phyloP scores from a whole-genome alignment of 176 grass and related monocot species.

The Metroxylon sagu region DNA sequence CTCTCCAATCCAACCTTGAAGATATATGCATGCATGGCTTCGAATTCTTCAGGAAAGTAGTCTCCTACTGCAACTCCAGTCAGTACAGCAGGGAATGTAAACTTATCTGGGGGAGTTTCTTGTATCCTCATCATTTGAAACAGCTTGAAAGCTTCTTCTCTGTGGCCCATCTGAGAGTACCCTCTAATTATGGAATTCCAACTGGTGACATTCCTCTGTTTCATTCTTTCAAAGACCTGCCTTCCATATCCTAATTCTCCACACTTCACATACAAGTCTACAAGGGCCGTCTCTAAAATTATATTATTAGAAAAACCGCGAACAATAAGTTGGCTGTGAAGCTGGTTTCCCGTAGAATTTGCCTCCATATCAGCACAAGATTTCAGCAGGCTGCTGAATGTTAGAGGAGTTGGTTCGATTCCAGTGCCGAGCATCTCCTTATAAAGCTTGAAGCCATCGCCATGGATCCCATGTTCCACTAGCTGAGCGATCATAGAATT shows the following conservation, averaged over 20 bases:
- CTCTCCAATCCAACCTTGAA: slow-evolving; percentile 31
- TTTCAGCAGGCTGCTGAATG: slow-evolving; percentile 8
- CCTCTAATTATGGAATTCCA: slow-evolving; percentile 39
- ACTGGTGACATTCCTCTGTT: slow-evolving; percentile 11
- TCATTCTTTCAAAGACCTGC: slow-evolving; percentile 28
- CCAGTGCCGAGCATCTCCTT: not conserved
- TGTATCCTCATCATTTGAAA: slow-evolving; percentile 27
- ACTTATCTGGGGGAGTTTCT: slow-evolving; percentile 20
- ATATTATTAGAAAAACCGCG: not conserved
- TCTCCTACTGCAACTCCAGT: slow-evolving; percentile 7
- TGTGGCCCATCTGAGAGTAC: slow-evolving; percentile 19
- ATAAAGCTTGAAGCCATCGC: not conserved
- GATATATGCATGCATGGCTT: slow-evolving; percentile 20
- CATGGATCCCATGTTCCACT: not conserved
- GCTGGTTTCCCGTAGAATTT: not conserved
- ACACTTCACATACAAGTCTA: not conserved
- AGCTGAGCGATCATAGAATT: slow-evolving; percentile 4
- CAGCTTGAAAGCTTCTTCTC: slow-evolving; percentile 16
- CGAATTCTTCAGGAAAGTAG: not conserved
- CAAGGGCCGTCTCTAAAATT: not conserved
- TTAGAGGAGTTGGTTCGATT: slow-evolving; percentile 1
- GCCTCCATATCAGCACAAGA: not conserved
- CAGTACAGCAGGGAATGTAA: slow-evolving; percentile 32
- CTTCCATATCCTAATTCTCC: not conserved
- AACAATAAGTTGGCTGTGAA: slow-evolving; percentile 2